Conservation (phyloP, 2,329 filamentous ascomycete genomes). For the Chalaropsis thielavioides region DNA sequence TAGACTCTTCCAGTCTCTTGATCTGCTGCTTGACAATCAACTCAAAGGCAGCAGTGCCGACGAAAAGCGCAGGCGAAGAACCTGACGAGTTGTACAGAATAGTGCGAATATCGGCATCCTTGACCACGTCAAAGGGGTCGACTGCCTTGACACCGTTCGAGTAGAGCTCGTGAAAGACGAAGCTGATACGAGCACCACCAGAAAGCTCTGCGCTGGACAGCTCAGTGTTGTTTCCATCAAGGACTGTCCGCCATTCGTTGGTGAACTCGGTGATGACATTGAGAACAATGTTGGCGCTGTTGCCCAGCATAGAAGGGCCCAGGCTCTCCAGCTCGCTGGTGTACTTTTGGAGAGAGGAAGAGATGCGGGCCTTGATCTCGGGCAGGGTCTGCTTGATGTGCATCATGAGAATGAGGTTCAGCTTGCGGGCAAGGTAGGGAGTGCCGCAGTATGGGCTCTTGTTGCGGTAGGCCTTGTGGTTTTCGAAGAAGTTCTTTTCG, state of each 20-base stretch:
- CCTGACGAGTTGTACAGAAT: conserved; percentile 99
- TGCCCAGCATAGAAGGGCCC: conserved; percentile 88
- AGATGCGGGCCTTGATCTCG: conserved; percentile 94
- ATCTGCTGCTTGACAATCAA: conserved; percentile 98
- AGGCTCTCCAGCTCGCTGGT: conserved; percentile 63
- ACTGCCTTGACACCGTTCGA: conserved; percentile 94
- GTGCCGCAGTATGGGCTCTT: conserved; percentile 98
- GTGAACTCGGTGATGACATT: conserved; percentile 99
- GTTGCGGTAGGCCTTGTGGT: conserved; percentile 95
- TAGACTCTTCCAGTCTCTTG: conserved; percentile 88
- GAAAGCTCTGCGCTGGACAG: conserved; percentile 88
- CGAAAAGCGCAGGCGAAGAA: conserved; percentile 88
- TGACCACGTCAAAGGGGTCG: conserved; percentile 93
- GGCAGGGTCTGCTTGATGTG: conserved; percentile 99
- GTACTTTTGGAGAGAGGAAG: conserved; percentile 90
- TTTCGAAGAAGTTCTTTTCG: conserved; percentile 95
- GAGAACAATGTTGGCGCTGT: conserved; percentile 88
- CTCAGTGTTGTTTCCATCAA: conserved; percentile 94
- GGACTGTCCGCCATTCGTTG: conserved; percentile 88
- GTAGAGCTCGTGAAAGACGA: conserved; percentile 98
- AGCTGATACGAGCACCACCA: conserved; percentile 93
- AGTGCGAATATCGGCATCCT: conserved; percentile 92
- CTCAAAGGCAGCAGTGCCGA: conserved; percentile 96
- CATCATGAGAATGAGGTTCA: conserved; percentile 99
- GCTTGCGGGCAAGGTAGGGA: conserved; percentile 86